Evolutionary conservation across 2,329 filamentous ascomycete genomes (phyloP), one percentile per base, ranked within the genome.

Genomic region (Colletotrichum plurivorum): DNA sequence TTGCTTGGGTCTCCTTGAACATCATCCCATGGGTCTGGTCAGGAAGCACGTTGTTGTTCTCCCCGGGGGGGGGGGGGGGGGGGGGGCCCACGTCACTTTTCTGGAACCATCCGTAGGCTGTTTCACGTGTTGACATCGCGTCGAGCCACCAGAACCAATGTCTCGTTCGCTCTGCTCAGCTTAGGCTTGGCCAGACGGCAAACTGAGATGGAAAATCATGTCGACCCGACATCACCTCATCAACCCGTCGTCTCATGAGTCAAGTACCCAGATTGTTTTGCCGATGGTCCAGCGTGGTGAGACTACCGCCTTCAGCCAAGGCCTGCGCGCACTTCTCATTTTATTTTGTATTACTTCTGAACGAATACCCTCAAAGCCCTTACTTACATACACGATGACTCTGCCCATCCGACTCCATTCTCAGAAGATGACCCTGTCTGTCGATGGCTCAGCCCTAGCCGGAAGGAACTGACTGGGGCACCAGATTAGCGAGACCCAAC

Each of bases 1-100:
- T 68, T 54, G 41, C 52, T 25, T 63, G 59, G 49, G 48, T 65
- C 39, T 20, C 54, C 66, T 31, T 65, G 60, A 25, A 41, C 20
- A 16, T 63, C 45, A 10, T 36, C 10, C 58, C 52, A 16, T 65
- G 53, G 65, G 46, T 54, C 54, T 27, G 8, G 22, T 22, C 52
- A 45, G 45, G 52, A 13, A 64, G 16, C 61, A 45, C 53, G 41
- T 43, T 43, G 41, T 13, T 25, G 22, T 25, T 25, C 22, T 25
- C 22, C 22, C n/a, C n/a, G n/a, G n/a, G n/a, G n/a, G n/a, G n/a
- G n/a, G n/a, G n/a, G n/a, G n/a, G n/a, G n/a, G n/a, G n/a, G 22
- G 22, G 43, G 61, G 53, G 55, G 27, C 52, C 52, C 41, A 39
- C 22, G 18, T 8, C 45, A 27, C 16, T 27, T 58, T 58, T 64